Evolutionary conservation across 495 filamentous ascomycete species (phyloP), one percentile per base, ranked within the genome.

Genomic region (Astrocystis sublimbata): DNA sequence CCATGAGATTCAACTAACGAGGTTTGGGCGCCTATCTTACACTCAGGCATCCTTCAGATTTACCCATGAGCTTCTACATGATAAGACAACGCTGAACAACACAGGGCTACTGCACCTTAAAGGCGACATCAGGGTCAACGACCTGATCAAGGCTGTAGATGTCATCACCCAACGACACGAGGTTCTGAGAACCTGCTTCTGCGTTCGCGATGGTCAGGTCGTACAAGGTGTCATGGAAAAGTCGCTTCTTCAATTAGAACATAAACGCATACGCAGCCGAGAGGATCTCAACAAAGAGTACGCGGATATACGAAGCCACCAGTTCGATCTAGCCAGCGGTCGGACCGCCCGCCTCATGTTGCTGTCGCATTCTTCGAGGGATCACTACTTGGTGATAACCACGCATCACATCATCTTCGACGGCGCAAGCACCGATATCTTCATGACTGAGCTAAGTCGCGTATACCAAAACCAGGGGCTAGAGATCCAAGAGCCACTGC

Each of bases 41-140:
- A 28, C 9, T 8, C 46, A 50, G 26, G 7, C 46, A 1, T 26
- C 7, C 8, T 50, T 50, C 46, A 26, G 80, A 79, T 82, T 83
- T 52, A 49, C 71, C 4, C 10, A 38, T 31, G 54, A 60, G 42
- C 64, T 75, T 17, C 45, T 76, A 3, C 65, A 71, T 3, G 76
- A 80, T 54, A 68, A 67, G 45, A 71, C 72, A 4, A 64, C 67
- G 21, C 68, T 73, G 55, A 81, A 81, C 64, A 42, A 76, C 15
- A 63, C 71, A 7, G 15, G 46, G 10, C n/a, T 50, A 6, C 6
- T 50, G 6, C 10, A 8, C 12, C 1, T 50, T 1, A 23, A 6
- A 10, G 46, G 46, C n/a, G 7, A 6, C 4, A 6, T 50, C 3
- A 55, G 67, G 10, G 51, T 61, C 4, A 63, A 57, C 42, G 57